Evolutionary conservation across 345 rosid genomes (phyloP).

Genomic region (Rubroshorea leprosula): DNA sequence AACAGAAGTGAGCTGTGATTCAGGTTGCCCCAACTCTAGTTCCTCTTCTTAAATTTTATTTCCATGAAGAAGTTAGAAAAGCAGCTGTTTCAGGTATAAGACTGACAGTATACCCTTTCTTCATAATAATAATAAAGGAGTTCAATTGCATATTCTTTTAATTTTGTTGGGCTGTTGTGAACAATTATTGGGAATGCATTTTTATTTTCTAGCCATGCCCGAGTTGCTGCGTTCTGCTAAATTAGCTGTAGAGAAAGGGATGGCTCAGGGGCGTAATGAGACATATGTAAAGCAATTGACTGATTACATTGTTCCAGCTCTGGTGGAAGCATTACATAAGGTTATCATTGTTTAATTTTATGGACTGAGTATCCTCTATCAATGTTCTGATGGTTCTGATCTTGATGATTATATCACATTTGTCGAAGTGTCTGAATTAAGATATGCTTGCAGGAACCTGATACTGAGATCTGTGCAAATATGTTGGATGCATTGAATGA

Average conservation of each 20-base stretch:
- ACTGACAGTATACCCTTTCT: not conserved
- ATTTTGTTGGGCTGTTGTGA: not conserved
- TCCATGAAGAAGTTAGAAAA: conserved; percentile 99
- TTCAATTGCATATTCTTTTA: not conserved
- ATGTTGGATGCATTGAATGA: conserved; percentile 97
- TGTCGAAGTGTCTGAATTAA: not conserved
- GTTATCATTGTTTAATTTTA: conserved; percentile 29
- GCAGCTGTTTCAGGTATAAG: conserved; percentile 99
- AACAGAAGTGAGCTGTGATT: conserved; percentile 9
- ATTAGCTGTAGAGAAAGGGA: conserved; percentile 89
- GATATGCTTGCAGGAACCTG: conserved; percentile 79
- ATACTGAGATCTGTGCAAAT: conserved; percentile 89
- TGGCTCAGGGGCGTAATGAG: conserved; percentile 79
- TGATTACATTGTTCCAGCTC: conserved; percentile 85
- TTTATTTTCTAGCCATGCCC: conserved; percentile 75
- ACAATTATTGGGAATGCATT: not conserved
- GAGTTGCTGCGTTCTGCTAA: conserved; percentile 93
- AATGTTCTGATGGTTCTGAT: not conserved
- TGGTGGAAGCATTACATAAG: conserved; percentile 96
- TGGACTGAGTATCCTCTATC: not conserved
- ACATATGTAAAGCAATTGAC: conserved; percentile 89
- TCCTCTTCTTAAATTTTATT: conserved; percentile 95
- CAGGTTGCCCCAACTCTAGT: conserved; percentile 97
- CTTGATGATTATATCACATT: not conserved
- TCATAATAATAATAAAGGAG: not conserved